These are phyloP conservation scores for Fusarium coicis DNA, from an alignment of 2,329 filamentous ascomycete genomes.

Conservation along the genomic window DNA sequence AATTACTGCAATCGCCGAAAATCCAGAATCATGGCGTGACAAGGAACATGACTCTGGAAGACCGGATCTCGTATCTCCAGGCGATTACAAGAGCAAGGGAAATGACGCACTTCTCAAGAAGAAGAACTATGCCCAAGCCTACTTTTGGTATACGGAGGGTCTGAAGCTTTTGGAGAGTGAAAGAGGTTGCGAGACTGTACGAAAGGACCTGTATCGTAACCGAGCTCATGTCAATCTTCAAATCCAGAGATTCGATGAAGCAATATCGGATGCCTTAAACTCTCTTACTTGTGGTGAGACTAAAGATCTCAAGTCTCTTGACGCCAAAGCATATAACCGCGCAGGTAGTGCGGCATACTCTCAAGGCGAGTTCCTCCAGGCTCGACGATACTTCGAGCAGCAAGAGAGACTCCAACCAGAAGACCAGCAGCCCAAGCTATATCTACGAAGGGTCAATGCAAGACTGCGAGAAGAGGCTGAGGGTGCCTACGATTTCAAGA, in stretches of 20 bases:
- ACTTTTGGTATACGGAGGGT: conserved; percentile 44
- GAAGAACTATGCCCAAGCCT: conserved; percentile 31
- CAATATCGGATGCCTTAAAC: conserved; percentile 42
- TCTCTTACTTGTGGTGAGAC: conserved; percentile 43
- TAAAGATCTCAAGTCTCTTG: conserved; percentile 30
- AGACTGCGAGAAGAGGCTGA: conserved; percentile 42
- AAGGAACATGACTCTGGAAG: rapidly evolving
- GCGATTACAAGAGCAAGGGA: conserved; percentile 43
- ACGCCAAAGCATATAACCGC: conserved; percentile 49
- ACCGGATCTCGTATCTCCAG: neutral
- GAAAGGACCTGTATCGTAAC: conserved; percentile 48
- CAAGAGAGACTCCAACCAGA: conserved; percentile 41
- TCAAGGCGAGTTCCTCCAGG: conserved; percentile 40
- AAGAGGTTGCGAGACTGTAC: conserved; percentile 23
- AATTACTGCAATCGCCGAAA: conserved; percentile 14
- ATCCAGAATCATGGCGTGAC: conserved; percentile 33
- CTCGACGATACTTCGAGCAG: conserved; percentile 39
- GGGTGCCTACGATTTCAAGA: conserved; percentile 40
- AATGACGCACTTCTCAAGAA: conserved; percentile 42
- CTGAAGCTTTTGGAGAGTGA: conserved; percentile 4
- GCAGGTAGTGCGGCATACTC: conserved; percentile 47
- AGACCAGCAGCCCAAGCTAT: conserved; percentile 25
- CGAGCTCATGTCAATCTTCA: conserved; percentile 48
- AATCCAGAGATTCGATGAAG: conserved; percentile 47
- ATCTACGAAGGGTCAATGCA: conserved; percentile 31